Evolutionary conservation across 2,329 filamentous ascomycete species (phyloP).

Genomic region (Cercospora sp.): DNA sequence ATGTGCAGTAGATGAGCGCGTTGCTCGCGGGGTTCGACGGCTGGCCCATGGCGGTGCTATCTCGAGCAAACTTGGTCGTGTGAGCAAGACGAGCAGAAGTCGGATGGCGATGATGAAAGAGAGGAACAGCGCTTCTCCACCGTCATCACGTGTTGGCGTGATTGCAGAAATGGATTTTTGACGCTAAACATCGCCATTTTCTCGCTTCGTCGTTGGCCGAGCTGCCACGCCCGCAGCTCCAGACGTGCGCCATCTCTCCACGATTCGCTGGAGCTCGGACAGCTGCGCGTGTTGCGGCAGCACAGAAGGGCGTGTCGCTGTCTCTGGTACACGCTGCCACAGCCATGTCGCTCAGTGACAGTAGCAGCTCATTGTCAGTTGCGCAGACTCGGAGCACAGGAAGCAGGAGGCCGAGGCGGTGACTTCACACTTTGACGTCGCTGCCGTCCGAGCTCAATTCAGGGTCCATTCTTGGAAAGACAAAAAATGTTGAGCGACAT

Average conservation of each 20-base stretch:
- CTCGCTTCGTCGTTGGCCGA: conserved; percentile 2
- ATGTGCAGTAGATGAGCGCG: conserved; percentile 79
- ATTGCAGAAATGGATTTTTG: not conserved
- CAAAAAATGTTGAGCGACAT: conserved; percentile 2
- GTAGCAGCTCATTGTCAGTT: not conserved
- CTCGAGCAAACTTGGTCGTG: not conserved
- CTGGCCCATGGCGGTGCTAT: conserved; percentile 61
- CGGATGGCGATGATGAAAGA: not conserved
- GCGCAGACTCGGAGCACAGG: not conserved
- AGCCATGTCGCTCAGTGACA: not conserved
- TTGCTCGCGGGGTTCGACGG: conserved; percentile 77
- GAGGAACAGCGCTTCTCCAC: conserved; percentile 3
- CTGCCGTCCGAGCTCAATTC: conserved; percentile 4
- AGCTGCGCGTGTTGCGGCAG: not conserved
- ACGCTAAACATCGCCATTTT: not conserved
- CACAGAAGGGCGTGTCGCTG: not conserved
- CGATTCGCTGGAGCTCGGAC: not conserved
- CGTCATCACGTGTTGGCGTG: conserved; percentile 6
- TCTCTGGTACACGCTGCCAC: not conserved
- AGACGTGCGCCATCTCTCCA: not conserved
- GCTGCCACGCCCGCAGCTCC: not conserved
- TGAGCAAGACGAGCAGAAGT: not conserved
- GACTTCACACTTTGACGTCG: not conserved
- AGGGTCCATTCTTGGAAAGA: not conserved
- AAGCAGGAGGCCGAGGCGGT: not conserved